Conservation (phyloP, 148 eudicot species). For the Chenopodium quinoa region DNA sequence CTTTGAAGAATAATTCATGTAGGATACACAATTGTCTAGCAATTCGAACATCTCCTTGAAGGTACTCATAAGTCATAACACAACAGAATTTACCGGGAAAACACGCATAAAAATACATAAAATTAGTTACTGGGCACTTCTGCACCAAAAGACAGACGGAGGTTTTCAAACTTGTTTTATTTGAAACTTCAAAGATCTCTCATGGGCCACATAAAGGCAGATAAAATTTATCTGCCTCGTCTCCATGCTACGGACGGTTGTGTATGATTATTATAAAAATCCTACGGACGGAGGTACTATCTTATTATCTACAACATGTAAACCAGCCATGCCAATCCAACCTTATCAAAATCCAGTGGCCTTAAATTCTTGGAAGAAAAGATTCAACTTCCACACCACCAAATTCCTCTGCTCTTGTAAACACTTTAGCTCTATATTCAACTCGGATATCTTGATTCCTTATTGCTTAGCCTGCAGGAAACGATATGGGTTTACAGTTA, state of each 20-base stretch:
- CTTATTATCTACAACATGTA: slow-evolving; percentile 29
- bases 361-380: slow-evolving; percentile 9
- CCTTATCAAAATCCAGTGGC: slow-evolving; percentile 37
- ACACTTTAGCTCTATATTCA: slow-evolving; percentile 4
- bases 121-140: neutral
- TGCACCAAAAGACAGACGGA: slow-evolving; percentile 7
- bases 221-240: slow-evolving; percentile 23
- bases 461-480: slow-evolving; percentile 31
- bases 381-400: neutral
- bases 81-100: slow-evolving; percentile 10
- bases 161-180: slow-evolving; percentile 16
- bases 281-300: neutral
- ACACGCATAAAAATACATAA: neutral
- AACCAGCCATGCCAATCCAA: slow-evolving; percentile 19
- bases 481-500: slow-evolving; percentile 6
- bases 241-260: slow-evolving; percentile 15
- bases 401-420: neutral
- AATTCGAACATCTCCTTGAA: neutral
- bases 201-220: slow-evolving; percentile 19
- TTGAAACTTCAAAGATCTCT: neutral
- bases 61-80: neutral
- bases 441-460: neutral
- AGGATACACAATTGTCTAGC: neutral
- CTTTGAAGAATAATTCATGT: too few relatives aligned
- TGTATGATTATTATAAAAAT: slow-evolving; percentile 14